A percentile compares a stretch with the other conserved stretches of the same genome.
Evolutionary conservation across 352 stramenopile genomes (phyloP).

Genomic region (Phytopythium mirpurense): DNA sequence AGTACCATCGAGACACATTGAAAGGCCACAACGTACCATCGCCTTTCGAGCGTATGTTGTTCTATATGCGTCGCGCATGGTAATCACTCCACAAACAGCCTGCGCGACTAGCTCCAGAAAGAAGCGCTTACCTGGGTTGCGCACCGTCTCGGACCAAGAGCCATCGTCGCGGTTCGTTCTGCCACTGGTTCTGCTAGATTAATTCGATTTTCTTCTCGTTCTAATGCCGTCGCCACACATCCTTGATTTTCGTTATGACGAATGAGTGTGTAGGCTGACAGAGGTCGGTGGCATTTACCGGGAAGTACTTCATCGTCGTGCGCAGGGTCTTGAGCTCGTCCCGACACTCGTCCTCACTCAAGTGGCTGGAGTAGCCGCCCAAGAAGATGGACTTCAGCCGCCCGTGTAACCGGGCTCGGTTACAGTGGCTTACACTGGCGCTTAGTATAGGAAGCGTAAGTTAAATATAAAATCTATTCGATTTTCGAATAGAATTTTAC

Average conservation of each 20-base stretch:
- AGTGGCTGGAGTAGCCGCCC: constrained; percentile 14
- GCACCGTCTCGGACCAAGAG: constrained; percentile 20
- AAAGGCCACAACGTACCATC: too few relatives aligned
- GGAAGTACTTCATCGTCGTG: constrained; percentile 7
- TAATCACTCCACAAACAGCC: too few relatives aligned
- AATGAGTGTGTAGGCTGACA: constrained; percentile 24
- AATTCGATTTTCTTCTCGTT: constrained; percentile 24
- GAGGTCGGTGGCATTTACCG: constrained; percentile 13
- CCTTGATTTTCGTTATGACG: constrained; percentile 23
- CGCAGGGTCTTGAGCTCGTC: constrained; percentile 7
- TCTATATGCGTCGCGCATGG: too few relatives aligned
- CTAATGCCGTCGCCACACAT: constrained; percentile 14
- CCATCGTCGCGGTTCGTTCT: constrained; percentile 16
- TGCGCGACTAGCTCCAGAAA: constrained; percentile 16
- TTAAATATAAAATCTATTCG: too few relatives aligned
- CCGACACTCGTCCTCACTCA: constrained; percentile 3
- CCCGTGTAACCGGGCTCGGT: too few relatives aligned
- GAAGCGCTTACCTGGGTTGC: constrained; percentile 21
- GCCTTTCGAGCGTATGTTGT: too few relatives aligned
- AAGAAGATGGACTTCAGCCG: constrained; percentile 15
- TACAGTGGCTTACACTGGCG: too few relatives aligned
- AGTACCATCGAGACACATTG: too few relatives aligned
- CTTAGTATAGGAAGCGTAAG: too few relatives aligned
- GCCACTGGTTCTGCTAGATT: constrained; percentile 18
- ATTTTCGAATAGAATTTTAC: too few relatives aligned